These are phyloP conservation scores for Neurospora hispaniola DNA, from an alignment of 495 filamentous ascomycete species.

Conservation along the genomic window DNA sequence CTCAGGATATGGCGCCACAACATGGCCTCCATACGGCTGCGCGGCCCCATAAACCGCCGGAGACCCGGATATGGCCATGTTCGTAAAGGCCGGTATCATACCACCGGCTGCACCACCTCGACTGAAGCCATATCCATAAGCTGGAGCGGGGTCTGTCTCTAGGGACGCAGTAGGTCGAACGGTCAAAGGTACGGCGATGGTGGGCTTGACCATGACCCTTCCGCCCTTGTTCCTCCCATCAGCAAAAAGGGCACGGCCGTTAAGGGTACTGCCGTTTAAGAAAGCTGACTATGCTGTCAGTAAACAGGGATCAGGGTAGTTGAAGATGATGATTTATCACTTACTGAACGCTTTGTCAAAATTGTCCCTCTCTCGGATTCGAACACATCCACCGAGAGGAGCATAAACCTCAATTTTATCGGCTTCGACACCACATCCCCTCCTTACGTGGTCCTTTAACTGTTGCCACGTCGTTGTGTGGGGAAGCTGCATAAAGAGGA, in stretches of 20 bases:
- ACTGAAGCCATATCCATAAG: not conserved
- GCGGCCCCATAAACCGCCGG: not conserved
- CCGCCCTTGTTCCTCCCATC: slow-evolving; percentile 8
- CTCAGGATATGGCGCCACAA: not conserved
- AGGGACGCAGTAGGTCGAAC: not conserved
- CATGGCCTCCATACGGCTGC: not conserved
- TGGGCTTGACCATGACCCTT: slow-evolving; percentile 1
- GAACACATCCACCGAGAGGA: slow-evolving; percentile 13
- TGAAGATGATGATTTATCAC: not conserved
- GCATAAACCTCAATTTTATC: slow-evolving; percentile 14
- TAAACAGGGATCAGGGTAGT: not conserved
- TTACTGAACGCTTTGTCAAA: slow-evolving; percentile 17
- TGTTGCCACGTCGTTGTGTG: slow-evolving; percentile 15
- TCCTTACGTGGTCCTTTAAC: slow-evolving; percentile 7
- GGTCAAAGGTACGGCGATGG: slow-evolving; percentile 1
- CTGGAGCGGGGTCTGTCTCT: not conserved
- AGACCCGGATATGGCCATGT: not conserved
- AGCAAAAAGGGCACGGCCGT: slow-evolving; percentile 11
- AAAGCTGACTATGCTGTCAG: slow-evolving; percentile 4
- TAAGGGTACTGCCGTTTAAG: slow-evolving; percentile 13
- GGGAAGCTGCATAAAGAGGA: slow-evolving; percentile 4
- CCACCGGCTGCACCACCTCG: not conserved
- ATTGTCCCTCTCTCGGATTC: slow-evolving; percentile 11
- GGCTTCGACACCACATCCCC: slow-evolving; percentile 6
- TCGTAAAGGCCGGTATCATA: not conserved